Percentiles rank a stretch among this genome's conserved stretches.
Conservation (phyloP, 2,329 filamentous ascomycete species). For the Paecilomyces niveus region DNA sequence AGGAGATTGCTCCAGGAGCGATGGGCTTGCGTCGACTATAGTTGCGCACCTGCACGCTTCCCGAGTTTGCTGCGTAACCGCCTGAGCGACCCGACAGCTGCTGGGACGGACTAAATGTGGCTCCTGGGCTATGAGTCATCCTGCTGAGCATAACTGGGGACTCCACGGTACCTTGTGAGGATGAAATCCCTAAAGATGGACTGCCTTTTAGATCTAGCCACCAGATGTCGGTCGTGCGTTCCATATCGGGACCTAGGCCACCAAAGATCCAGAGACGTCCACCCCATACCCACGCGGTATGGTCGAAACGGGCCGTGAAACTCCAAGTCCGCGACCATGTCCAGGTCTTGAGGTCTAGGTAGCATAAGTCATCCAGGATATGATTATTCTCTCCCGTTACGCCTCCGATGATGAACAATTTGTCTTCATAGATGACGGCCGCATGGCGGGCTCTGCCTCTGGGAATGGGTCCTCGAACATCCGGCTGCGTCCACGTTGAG, state of each 20-base stretch:
- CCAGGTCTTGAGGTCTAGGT: conserved; percentile 92
- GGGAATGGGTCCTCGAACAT: conserved; percentile 75
- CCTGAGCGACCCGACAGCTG: conserved; percentile 32
- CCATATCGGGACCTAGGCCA: conserved; percentile 91
- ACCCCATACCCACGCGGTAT: conserved; percentile 88
- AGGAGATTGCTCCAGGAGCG: conserved; percentile 82
- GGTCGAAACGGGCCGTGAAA: conserved; percentile 91
- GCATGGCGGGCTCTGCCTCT: conserved; percentile 89
- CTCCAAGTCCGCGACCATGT: conserved; percentile 96
- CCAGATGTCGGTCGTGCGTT: conserved; percentile 92
- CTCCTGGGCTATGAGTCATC: conserved; percentile 32
- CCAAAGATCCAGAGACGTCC: conserved; percentile 96
- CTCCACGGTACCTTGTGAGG: conserved; percentile 50
- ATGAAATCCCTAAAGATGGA: conserved; percentile 70
- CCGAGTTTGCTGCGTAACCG: conserved; percentile 66
- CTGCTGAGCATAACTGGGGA: conserved; percentile 23
- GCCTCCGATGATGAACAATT: conserved; percentile 91
- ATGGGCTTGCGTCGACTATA: conserved; percentile 44
- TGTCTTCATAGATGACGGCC: conserved; percentile 90
- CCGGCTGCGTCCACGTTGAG: conserved; percentile 89
- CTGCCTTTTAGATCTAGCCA: conserved; percentile 93
- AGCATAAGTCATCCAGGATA: conserved; percentile 93
- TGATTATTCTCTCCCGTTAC: conserved; percentile 88
- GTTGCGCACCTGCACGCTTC: conserved; percentile 51
- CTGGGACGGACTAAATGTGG: conserved; percentile 25